These are phyloP conservation scores for Microstroma glucosiphilum DNA, from an alignment of 1,284 basidiomycete genomes.

Conservation along the genomic window DNA sequence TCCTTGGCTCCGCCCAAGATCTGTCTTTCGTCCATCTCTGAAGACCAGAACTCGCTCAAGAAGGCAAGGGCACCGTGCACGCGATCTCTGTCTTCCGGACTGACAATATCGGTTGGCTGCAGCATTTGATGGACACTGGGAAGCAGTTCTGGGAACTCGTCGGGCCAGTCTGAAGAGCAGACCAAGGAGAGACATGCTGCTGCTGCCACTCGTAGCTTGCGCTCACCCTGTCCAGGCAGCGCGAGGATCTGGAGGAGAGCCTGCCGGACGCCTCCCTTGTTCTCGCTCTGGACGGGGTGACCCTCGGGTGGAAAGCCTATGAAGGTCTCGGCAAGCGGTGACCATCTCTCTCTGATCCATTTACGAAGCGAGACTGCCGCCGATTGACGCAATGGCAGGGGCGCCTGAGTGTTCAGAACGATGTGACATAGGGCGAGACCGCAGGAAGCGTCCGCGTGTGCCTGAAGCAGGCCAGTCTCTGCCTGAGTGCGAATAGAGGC, in stretches of 20 bases:
- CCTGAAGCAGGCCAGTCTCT: constrained; percentile 24
- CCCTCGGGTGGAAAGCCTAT: constrained; percentile 23
- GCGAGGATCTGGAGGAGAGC: constrained; percentile 30
- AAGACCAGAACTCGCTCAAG: constrained; percentile 41
- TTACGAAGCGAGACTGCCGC: constrained; percentile 38
- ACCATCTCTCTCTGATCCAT: constrained; percentile 43
- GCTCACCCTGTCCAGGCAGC: constrained; percentile 17
- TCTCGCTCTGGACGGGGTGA: constrained; percentile 18
- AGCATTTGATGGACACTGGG: constrained; percentile 30
- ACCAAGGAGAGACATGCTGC: constrained; percentile 39
- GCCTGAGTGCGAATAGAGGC: constrained; percentile 20
- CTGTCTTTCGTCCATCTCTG: constrained; percentile 46
- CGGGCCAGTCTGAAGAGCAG: constrained; percentile 44
- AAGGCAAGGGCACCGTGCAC: constrained; percentile 43
- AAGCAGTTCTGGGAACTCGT: constrained; percentile 42
- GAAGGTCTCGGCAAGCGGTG: constrained; percentile 36
- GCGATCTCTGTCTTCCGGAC: constrained; percentile 12
- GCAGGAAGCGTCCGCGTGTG: constrained; percentile 21
- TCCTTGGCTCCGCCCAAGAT: constrained; percentile 39
- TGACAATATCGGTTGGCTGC: constrained; percentile 8
- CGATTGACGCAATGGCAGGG: constrained; percentile 28
- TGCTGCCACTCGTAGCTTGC: constrained; percentile 37
- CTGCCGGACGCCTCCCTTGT: constrained; percentile 33
- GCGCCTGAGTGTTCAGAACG: constrained; percentile 13
- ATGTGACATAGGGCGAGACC: constrained; percentile 26